Evolutionary conservation across 805 yeast species (phyloP).

Genomic region (Candida boidinii): DNA sequence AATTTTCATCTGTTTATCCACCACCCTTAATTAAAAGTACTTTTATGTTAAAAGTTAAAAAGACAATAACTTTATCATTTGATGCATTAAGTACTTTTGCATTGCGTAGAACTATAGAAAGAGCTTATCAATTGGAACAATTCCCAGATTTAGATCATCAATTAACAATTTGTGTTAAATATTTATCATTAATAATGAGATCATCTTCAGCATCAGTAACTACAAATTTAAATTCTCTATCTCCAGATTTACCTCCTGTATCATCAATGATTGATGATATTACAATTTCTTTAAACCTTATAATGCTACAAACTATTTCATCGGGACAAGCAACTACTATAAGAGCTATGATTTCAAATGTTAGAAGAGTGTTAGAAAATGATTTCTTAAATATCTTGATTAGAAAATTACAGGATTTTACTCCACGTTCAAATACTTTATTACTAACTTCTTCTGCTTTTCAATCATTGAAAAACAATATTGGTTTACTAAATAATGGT

Average conservation of each 20-base stretch:
- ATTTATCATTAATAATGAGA: slow-evolving; percentile 13
- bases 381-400: slow-evolving; percentile 54
- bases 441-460: slow-evolving; percentile 16
- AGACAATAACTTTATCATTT: slow-evolving; percentile 50
- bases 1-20: slow-evolving; percentile 32
- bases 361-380: slow-evolving; percentile 51
- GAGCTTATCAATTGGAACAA: slow-evolving; percentile 73
- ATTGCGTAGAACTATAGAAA: slow-evolving; percentile 70
- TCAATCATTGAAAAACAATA: slow-evolving; percentile 8
- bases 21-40: slow-evolving; percentile 43
- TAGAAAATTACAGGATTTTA: slow-evolving; percentile 35
- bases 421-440: slow-evolving; percentile 27
- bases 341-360: slow-evolving; percentile 43
- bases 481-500: neutral
- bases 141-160: slow-evolving; percentile 46
- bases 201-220: slow-evolving; percentile 9
- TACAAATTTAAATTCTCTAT: slow-evolving; percentile 14
- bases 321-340: slow-evolving; percentile 59
- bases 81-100: slow-evolving; percentile 59
- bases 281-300: slow-evolving; percentile 60
- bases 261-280: slow-evolving; percentile 85
- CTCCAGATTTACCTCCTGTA: slow-evolving; percentile 56
- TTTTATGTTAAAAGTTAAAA: slow-evolving; percentile 46
- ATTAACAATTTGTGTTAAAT: slow-evolving; percentile 20
- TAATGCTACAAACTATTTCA: slow-evolving; percentile 56